A percentile compares a stretch with the other conserved stretches of the same genome.
These are phyloP conservation scores for Boletellus emodensis DNA, from an alignment of 768 basidiomycete genomes.

Conservation along the genomic window DNA sequence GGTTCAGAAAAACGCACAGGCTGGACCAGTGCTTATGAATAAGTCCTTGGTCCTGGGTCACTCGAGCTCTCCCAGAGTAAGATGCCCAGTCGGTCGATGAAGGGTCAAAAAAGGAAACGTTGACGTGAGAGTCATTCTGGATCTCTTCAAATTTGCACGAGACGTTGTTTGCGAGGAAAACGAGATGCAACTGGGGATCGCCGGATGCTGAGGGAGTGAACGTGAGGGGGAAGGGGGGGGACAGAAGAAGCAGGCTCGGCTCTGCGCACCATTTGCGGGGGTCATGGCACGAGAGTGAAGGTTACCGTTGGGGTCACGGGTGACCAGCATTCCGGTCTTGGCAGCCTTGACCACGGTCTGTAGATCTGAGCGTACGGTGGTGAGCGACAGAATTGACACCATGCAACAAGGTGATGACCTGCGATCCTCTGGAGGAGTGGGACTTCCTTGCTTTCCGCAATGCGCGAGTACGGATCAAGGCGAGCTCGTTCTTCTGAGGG, in stretches of 20 bases:
- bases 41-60: slow-evolving; percentile 56
- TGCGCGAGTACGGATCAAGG: slow-evolving; percentile 72
- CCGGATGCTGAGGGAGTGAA: slow-evolving; percentile 34
- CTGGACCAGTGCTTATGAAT: slow-evolving; percentile 66
- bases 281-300: slow-evolving; percentile 83
- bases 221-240: background rate
- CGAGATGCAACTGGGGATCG: slow-evolving; percentile 49
- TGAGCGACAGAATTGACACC: background rate
- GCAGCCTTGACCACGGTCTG: slow-evolving; percentile 61
- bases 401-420: slow-evolving; percentile 32
- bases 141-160: slow-evolving; percentile 77
- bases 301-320: slow-evolving; percentile 59
- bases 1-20: slow-evolving; percentile 32
- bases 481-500: slow-evolving; percentile 26
- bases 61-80: slow-evolving; percentile 66
- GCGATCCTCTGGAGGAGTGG: slow-evolving; percentile 63
- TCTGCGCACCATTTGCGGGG: slow-evolving; percentile 54
- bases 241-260: background rate
- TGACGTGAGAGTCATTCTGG: slow-evolving; percentile 69
- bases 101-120: slow-evolving; percentile 73
- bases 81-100: slow-evolving; percentile 76
- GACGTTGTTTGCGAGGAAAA: slow-evolving; percentile 71
- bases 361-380: slow-evolving; percentile 41
- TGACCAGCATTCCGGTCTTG: slow-evolving; percentile 74
- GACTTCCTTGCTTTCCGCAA: slow-evolving; percentile 55